Evolutionary conservation across 129 eudicot species (phyloP).

Genomic region (Arctium minus): DNA sequence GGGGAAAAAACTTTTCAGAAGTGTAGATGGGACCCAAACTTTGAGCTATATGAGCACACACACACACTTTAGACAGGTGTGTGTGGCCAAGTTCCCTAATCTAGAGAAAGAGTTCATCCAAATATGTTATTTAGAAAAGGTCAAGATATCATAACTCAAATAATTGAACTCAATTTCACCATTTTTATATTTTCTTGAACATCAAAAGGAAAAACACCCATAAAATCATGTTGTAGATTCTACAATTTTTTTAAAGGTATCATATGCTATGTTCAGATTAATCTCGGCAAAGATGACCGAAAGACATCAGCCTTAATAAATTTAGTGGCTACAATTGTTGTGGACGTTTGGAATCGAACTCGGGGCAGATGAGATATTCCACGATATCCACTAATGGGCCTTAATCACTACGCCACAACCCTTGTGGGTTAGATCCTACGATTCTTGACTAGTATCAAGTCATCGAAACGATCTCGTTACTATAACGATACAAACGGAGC

Average conservation of each 20-base stretch:
- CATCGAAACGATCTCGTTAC: no score
- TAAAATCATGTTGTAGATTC: neutral
- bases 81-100: slow-evolving; percentile 30
- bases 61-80: slow-evolving; percentile 18
- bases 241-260: neutral
- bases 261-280: no score
- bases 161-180: slow-evolving; percentile 27
- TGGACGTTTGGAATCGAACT: neutral
- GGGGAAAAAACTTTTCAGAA: slow-evolving; percentile 13
- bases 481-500: no score
- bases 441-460: no score
- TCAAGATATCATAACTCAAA: slow-evolving; percentile 21
- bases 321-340: neutral
- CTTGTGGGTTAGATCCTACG: no score
- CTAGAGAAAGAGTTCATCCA: slow-evolving; percentile 17
- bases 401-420: no score
- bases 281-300: no score
- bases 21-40: slow-evolving; percentile 21
- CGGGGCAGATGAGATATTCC: neutral
- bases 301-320: neutral
- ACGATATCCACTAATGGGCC: neutral
- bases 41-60: slow-evolving; percentile 15
- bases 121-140: slow-evolving; percentile 22
- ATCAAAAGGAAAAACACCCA: neutral
- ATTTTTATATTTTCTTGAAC: slow-evolving; percentile 9